These are phyloP conservation scores for Trichoderma sp. DNA, from an alignment of 2,329 filamentous ascomycete genomes.

Conservation along the genomic window DNA sequence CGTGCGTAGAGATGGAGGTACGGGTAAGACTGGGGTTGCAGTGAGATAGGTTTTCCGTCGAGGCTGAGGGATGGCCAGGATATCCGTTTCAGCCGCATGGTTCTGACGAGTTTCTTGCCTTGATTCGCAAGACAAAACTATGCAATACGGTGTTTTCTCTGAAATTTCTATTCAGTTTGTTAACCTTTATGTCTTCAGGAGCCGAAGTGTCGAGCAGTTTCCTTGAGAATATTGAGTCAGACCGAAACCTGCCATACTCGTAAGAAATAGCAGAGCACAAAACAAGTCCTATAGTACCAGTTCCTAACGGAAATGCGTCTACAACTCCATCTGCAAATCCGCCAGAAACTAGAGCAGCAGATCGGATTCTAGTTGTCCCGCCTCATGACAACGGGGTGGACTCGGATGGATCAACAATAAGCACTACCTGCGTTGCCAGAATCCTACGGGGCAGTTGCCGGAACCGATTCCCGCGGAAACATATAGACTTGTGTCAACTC, in stretches of 20 bases:
- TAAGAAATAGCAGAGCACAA: too few species aligned
- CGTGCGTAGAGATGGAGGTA: neutral
- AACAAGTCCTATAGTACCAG: too few species aligned
- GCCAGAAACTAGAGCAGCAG: too few species aligned
- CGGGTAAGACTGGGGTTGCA: neutral
- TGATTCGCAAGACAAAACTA: neutral
- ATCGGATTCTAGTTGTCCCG: too few species aligned
- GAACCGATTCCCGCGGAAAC: neutral
- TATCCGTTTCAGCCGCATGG: conserved; percentile 1
- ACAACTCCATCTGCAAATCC: too few species aligned
- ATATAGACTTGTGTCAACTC: neutral
- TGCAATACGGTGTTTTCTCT: neutral
- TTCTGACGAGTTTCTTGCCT: neutral
- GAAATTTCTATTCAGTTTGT: neutral
- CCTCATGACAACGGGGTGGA: too few species aligned
- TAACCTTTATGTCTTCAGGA: neutral
- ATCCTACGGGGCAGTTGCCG: neutral
- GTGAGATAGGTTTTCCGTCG: neutral
- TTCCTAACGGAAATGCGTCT: too few species aligned
- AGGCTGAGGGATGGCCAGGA: neutral
- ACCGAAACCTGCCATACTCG: too few species aligned
- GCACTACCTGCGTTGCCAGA: neutral
- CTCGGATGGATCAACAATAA: neutral
- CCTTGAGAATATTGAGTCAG: too few species aligned
- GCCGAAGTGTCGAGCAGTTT: neutral